These are phyloP conservation scores for Triglochin maritima DNA, from an alignment of 106 monocot species.

Conservation along the genomic window DNA sequence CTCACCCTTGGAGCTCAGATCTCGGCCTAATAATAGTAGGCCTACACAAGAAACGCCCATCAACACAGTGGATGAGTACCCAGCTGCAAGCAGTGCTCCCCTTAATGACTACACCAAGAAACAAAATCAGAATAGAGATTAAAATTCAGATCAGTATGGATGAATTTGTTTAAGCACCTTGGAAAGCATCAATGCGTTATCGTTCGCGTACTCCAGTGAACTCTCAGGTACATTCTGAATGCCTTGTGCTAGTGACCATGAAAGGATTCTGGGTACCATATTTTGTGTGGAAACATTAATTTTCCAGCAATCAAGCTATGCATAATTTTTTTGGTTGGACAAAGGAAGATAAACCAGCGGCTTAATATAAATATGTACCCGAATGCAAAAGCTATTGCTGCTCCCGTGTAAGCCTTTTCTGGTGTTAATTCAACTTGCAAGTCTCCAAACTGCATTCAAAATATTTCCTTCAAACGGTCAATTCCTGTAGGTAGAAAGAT, in stretches of 20 bases:
- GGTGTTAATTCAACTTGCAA: conserved; percentile 70
- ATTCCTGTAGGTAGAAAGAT: too few species aligned
- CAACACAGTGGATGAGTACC: conserved; percentile 42
- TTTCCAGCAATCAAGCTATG: not conserved
- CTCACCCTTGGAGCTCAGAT: conserved; percentile 37
- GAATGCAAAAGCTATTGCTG: conserved; percentile 59
- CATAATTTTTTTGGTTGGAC: not conserved
- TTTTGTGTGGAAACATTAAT: not conserved
- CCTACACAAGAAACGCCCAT: conserved; percentile 43
- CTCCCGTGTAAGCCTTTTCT: conserved; percentile 72
- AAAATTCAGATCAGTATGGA: not conserved
- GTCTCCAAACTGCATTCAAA: conserved; percentile 62
- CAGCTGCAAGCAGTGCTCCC: conserved; percentile 44
- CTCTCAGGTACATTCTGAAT: conserved; percentile 72
- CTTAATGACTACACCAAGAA: conserved; percentile 52
- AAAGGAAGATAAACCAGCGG: not conserved
- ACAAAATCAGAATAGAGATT: not conserved
- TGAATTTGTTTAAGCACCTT: conserved; percentile 32
- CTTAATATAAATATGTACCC: conserved; percentile 28
- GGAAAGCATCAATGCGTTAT: conserved; percentile 54
- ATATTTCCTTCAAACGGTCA: too few species aligned
- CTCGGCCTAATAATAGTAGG: conserved; percentile 43
- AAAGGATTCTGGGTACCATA: conserved; percentile 39
- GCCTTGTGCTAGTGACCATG: conserved; percentile 69
- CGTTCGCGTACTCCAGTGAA: conserved; percentile 70